Evolutionary conservation across 2,329 filamentous ascomycete species (phyloP).

Genomic region (Pyrenochaeta sp.): DNA sequence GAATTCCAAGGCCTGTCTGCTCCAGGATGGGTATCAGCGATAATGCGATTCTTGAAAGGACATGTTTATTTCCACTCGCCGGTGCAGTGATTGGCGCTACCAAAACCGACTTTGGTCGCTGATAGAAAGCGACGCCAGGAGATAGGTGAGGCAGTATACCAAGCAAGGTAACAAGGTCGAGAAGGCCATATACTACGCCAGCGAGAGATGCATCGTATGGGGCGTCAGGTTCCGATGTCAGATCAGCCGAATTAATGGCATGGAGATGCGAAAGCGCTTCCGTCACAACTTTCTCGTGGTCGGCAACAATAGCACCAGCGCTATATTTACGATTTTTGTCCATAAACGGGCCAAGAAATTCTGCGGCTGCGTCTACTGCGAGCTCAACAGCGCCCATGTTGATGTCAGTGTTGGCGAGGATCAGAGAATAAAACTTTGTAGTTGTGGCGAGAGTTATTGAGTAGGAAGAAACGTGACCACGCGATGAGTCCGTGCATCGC

Average conservation of each 20-base stretch:
- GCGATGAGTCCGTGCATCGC: too few species aligned
- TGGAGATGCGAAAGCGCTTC: slow-evolving; percentile 42
- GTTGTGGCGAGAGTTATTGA: background rate
- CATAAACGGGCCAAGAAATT: slow-evolving; percentile 43
- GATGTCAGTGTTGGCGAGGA: background rate
- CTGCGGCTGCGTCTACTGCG: slow-evolving; percentile 43
- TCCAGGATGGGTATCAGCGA: slow-evolving; percentile 33
- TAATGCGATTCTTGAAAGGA: slow-evolving; percentile 24
- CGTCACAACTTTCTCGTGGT: slow-evolving; percentile 26
- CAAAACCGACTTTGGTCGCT: slow-evolving; percentile 47
- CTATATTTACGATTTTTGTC: slow-evolving; percentile 22
- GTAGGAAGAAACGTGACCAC: too few species aligned
- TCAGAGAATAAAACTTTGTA: background rate
- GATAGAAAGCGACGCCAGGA: slow-evolving; percentile 40
- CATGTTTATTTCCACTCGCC: slow-evolving; percentile 11
- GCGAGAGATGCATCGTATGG: slow-evolving; percentile 51
- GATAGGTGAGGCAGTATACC: slow-evolving; percentile 48
- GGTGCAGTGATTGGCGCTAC: slow-evolving; percentile 19
- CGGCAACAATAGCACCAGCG: slow-evolving; percentile 8
- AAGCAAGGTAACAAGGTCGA: slow-evolving; percentile 45
- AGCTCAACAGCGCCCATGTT: slow-evolving; percentile 42
- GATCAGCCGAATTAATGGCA: slow-evolving; percentile 45
- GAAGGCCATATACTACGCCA: slow-evolving; percentile 47
- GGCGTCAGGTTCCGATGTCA: slow-evolving; percentile 39
- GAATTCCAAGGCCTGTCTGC: slow-evolving; percentile 41